Evolutionary conservation across 768 basidiomycete species (phyloP), one percentile per base, ranked within the genome.

Genomic region (Cyathus striatus): DNA sequence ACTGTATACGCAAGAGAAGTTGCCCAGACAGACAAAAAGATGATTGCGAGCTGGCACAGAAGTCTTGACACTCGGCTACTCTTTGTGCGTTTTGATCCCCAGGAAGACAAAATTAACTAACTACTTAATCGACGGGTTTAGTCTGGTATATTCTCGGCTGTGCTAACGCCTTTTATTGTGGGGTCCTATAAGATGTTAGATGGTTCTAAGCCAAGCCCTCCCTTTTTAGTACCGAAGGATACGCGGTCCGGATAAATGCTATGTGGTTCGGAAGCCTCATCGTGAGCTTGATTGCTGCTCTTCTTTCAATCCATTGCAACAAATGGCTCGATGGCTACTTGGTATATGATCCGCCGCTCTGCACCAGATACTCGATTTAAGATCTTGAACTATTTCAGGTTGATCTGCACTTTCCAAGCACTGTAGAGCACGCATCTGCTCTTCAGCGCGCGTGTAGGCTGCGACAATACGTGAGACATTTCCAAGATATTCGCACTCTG

Each of bases 191-290:
- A 50, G 36, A 24, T 50, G 23, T 33, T 50, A 18, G 21, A 44
- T 18, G 16, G 38, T 17, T 24, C 46, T 12, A 7, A 36, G 17
- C 35, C 35, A 9, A 13, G 20, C 16, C 38, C 41, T 13, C 12
- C n/a, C 3, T 42, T 43, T 50, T 43, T 24, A 41, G 38, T 3
- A 23, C 30, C 17, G 46, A 33, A 3, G 49, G 49, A 12, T 50
- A 43, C 30, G 33, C 21, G 14, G 46, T 50, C 17, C 49, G 49
- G 10, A 46, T 50, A 9, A 50, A 50, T 43, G 49, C 49, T 13
- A 50, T 47, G 46, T 50, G 45, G 45, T 42, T 50, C 36, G 49
- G 49, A 13, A 50, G 49, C 36, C 30, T 50, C 6, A 47, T 50
- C n/a, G 32, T 43, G 23, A 50, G 45, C 42, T 44, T 50, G 23